Percentiles rank a stretch among this genome's conserved stretches.
Evolutionary conservation across 306 rosid genomes (phyloP).

Genomic region (apple (Malus domestica)): ASM211411v1 NC_041797.1:9409001-9409500

Average conservation of each 20-base stretch:
- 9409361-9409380: not conserved
- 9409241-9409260: not conserved
- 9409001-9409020: slow-evolving; percentile 21
- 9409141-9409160: not conserved
- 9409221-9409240: not conserved
- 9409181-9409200: not conserved
- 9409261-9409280: no score
- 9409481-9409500: not conserved
- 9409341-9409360: not conserved
- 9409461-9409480: not conserved
- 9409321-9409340: not conserved
- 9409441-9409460: not conserved
- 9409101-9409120: not conserved
- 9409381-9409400: not conserved
- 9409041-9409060: not conserved
- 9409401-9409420: not conserved
- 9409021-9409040: not conserved
- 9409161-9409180: not conserved
- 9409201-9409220: not conserved
- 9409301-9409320: not conserved
- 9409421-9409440: not conserved
- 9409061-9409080: not conserved
- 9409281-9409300: not conserved
- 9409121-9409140: not conserved
- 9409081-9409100: not conserved